Conservation (phyloP, 371 early-diverging fungal species). For the Amoeboaphelidium protococcarum region DNA sequence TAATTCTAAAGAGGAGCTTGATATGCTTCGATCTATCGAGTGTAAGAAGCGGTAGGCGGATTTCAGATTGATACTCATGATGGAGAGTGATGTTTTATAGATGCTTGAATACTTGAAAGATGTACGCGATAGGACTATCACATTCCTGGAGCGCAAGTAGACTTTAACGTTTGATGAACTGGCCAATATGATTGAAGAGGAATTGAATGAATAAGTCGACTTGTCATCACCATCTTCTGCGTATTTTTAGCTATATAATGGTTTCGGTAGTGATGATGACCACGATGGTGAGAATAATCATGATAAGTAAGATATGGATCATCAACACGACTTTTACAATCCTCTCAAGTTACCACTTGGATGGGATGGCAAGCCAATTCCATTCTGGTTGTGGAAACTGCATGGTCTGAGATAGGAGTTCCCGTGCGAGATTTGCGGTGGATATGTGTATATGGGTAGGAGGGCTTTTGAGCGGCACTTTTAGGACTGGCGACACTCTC, state of each 20-base stretch:
- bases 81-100: too few species aligned
- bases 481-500: slow-evolving; percentile 73
- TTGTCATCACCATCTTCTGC: not conserved
- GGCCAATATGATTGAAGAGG: slow-evolving; percentile 13
- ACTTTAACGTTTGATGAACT: slow-evolving; percentile 67
- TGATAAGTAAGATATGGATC: slow-evolving; percentile 50
- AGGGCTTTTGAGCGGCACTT: slow-evolving; percentile 91
- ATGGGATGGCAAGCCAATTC: slow-evolving; percentile 97
- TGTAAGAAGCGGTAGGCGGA: too few species aligned
- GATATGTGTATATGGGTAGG: slow-evolving; percentile 81
- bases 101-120: too few species aligned
- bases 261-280: slow-evolving; percentile 21
- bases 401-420: slow-evolving; percentile 87
- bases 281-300: slow-evolving; percentile 34
- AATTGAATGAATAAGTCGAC: not conserved
- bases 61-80: too few species aligned
- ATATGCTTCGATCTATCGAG: too few species aligned
- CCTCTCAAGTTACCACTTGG: slow-evolving; percentile 86
- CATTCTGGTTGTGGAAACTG: slow-evolving; percentile 92
- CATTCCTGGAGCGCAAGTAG: slow-evolving; percentile 73
- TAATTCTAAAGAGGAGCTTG: slow-evolving; percentile 1
- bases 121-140: slow-evolving; percentile 45
- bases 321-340: slow-evolving; percentile 74
- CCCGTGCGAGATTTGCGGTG: slow-evolving; percentile 91
- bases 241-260: not conserved